Base-by-base conservation (phyloP, 768 basidiomycete species). In the Termitomyces sp. region DNA sequence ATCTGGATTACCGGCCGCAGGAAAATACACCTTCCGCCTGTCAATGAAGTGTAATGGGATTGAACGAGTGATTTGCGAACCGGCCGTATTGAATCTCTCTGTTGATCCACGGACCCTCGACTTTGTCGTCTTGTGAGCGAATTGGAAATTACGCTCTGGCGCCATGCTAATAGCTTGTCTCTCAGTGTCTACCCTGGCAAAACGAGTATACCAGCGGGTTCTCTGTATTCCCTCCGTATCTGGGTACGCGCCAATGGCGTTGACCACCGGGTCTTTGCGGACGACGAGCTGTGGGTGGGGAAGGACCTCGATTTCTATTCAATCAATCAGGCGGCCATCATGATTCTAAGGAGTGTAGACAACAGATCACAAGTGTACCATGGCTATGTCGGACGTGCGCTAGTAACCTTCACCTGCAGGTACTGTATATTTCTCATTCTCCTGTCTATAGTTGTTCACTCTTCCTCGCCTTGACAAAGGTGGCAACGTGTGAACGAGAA, bases 221-320 rank as follows among this genome's bases (percentile, higher is more conserved):
- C 77, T 54, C 66, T 86, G 3, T 82, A 74, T 70, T 78, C 80
- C 16, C 70, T 87, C 22, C 83, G 87, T 0, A 81, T 87, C 20
- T 88, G 87, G 86, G 71, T 88, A 45, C 76, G 82, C 15, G 76
- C 76, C 5, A 78, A 78, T 33, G 76, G 73, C n/a, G 69, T 83
- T 37, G 83, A 87, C 56, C 87, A 86, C 59, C 79, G 84, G 36
- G 55, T 88, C 45, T 88, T 88, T 62, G 77, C 78, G 36, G 82
- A 83, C 20, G 83, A 85, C 62, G 82, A 85, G 28, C 65, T 88
- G 28, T 87, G 85, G 84, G 70, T 87, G 13, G 86, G 83, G 18
- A 82, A 75, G 64, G 85, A 88, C 64, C 83, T 83, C 5, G 84
- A 88, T 64, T 87, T 88, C 65, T 68, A 72, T 45, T 72, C 79